Conservation (phyloP, 768 basidiomycete genomes). For the Aureoboletus auriporus region DNA sequence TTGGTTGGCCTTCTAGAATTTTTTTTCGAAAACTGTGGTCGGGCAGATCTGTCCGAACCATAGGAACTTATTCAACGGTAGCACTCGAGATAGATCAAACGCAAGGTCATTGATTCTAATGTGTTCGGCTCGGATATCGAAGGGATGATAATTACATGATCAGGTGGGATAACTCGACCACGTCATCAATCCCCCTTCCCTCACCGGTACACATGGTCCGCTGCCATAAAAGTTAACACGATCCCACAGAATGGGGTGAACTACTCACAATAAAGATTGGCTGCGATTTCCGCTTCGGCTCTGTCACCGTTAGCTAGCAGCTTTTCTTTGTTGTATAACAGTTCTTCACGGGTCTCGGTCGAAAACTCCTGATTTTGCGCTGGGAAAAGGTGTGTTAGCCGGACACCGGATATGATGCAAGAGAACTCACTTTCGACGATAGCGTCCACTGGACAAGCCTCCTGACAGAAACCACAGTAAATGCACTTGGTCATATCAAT, state of each 20-base stretch:
- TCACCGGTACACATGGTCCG: constrained; percentile 87
- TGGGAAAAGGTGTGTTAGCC: constrained; percentile 28
- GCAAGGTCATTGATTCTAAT: not conserved
- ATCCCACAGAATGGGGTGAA: constrained; percentile 6
- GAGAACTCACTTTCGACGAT: constrained; percentile 89
- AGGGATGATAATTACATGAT: constrained; percentile 23
- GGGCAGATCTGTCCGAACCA: not conserved
- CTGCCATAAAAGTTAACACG: constrained; percentile 35
- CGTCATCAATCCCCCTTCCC: constrained; percentile 3
- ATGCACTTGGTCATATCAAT: constrained; percentile 99
- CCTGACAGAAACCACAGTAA: constrained; percentile 99
- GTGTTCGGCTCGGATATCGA: constrained; percentile 6
- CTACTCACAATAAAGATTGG: constrained; percentile 74
- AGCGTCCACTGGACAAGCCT: constrained; percentile 98
- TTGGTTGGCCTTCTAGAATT: not conserved
- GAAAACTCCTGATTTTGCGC: constrained; percentile 98
- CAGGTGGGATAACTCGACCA: constrained; percentile 8
- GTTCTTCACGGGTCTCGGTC: constrained; percentile 96
- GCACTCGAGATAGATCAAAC: constrained; percentile 1
- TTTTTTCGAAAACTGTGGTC: not conserved
- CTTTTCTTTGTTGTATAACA: constrained; percentile 99
- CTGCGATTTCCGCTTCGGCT: constrained; percentile 96
- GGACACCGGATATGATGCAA: constrained; percentile 7
- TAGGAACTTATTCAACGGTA: not conserved
- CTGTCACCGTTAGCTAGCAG: constrained; percentile 93